Base-by-base conservation (phyloP, 345 rosid genomes). In the Aquilaria malaccensis region DNA sequence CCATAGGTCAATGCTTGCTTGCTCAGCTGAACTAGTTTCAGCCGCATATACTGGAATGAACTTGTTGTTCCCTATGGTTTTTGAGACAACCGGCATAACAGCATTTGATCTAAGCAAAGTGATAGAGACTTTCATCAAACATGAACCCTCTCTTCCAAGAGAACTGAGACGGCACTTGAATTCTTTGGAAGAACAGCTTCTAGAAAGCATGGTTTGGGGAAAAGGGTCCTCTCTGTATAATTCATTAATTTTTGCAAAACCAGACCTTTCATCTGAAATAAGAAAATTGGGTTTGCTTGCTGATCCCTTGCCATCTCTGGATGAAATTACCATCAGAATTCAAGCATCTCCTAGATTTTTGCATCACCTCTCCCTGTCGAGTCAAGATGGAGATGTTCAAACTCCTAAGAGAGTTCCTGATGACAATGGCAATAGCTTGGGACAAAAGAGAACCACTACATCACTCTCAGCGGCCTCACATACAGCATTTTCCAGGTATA, bases 171-270 rank as follows among this genome's bases (percentile, higher is more conserved):
- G 97, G 72, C 99, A 94, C 80, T 74, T 94, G 64, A 94, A 90
- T 77, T 90, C 97, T 13, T 65, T 94, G 76, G 99, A 94, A 80
- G 96, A 94, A 81, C 79, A 91, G 47, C 96, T 94, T 72, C 72
- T 94, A 70, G 97, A 94, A 82, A 90, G 94, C 76, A 88, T 94
- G 99, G 97, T 90, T 15, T 94, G 97, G 99, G 96, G 86, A 72
- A 94, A 83, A 71, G 96, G 96, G 54, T 94, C 96, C 50, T 90
- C 99, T 48, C 83, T 90, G 93, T 94, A 86, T 81, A 94, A 90
- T 69, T 94, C 97, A 43, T 76, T 94, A 81, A 75, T 80, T 33
- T 89, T 90, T 70, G 99, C 99, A 58, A 85, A 82, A 68, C 85
- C 97, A 33, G 52, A 78, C n/a, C 84, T 83, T 45, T 77, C 91